Base-by-base conservation (phyloP, 2,329 filamentous ascomycete genomes). In the Apiospora marii region DNA sequence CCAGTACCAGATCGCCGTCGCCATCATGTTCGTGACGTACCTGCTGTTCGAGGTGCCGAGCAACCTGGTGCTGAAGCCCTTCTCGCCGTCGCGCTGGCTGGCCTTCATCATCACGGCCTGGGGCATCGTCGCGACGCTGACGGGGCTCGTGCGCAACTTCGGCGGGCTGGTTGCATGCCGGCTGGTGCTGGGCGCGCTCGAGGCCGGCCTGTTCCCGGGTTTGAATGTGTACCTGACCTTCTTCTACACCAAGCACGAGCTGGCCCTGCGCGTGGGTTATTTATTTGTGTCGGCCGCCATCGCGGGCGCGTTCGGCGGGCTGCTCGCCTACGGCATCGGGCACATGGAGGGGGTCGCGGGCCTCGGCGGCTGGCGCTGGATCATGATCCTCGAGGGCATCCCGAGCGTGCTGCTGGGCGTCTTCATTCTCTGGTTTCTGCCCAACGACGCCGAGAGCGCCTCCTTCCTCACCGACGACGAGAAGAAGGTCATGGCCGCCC, bases 221-320 rank as follows among this genome's bases (percentile, higher is more conserved):
- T 82, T 93, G 75, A 91, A 89, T 6, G 82, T 92, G 24, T 94
- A 94, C 76, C 85, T 95, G 24, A 94, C 92, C 0, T 88, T 94
- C 75, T 94, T 94, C 84, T 95, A 95, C 83, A 92, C 90, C 67
- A 92, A 92, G 78, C 86, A 87, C 41, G 93, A 95, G 81, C 87
- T 94, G 1, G 92, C 92, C 5, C 82, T 94, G 58, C 89, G 93
- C 2, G 91, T 94, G 3, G 92, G 91, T 1, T 94, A 93, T 76
- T 86, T 95, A 0, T 94, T 94, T 78, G 90, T 92, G 69, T 89
- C 87, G 61, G 89, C 92, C 1, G 92, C 93, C 1, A 84, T 94
- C 4, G 92, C 92, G 0, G 93, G 93, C 2, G 93, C 92, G 0
- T 88, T 90, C 34, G 93, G 93, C 7, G 93, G 93, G 0, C 83